These are phyloP conservation scores for Alternaria incomplexa DNA, from an alignment of 2,329 filamentous ascomycete genomes.

Conservation along the genomic window DNA sequence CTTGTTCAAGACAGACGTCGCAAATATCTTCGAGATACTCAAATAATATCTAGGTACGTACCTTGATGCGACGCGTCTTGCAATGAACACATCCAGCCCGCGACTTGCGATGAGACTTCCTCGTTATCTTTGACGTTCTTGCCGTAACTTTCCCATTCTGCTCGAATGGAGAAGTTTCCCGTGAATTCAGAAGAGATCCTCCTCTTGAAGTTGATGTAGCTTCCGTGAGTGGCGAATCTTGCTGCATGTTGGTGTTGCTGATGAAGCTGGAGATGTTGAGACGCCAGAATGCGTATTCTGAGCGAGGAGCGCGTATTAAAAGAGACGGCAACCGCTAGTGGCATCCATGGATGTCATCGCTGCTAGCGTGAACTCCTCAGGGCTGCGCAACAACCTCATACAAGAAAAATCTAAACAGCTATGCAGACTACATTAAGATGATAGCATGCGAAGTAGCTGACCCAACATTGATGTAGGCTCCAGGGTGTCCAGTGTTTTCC, in stretches of 20 bases:
- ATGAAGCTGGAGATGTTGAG: neutral
- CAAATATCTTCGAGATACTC: neutral
- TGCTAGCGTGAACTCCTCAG: neutral
- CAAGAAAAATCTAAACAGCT: no score
- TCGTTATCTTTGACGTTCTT: slow-evolving; percentile 21
- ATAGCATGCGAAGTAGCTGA: no score
- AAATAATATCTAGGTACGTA: slow-evolving; percentile 5
- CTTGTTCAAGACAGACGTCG: neutral
- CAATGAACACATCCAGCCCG: slow-evolving; percentile 37
- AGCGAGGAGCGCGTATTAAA: neutral
- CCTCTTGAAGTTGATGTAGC: neutral
- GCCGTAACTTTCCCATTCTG: neutral
- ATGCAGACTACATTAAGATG: no score
- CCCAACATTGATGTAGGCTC: no score
- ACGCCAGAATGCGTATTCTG: neutral
- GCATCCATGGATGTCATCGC: neutral
- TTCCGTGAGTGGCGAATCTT: slow-evolving; percentile 23
- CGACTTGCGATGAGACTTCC: slow-evolving; percentile 36
- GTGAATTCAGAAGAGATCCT: neutral
- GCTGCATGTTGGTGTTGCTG: slow-evolving; percentile 14
- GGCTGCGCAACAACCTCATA: neutral
- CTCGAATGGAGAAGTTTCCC: neutral
- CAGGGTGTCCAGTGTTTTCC: no score
- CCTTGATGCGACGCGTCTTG: slow-evolving; percentile 37
- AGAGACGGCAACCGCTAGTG: neutral